Base-by-base conservation (phyloP, 2,329 filamentous ascomycete species). In the Cercospora sp. region DNA sequence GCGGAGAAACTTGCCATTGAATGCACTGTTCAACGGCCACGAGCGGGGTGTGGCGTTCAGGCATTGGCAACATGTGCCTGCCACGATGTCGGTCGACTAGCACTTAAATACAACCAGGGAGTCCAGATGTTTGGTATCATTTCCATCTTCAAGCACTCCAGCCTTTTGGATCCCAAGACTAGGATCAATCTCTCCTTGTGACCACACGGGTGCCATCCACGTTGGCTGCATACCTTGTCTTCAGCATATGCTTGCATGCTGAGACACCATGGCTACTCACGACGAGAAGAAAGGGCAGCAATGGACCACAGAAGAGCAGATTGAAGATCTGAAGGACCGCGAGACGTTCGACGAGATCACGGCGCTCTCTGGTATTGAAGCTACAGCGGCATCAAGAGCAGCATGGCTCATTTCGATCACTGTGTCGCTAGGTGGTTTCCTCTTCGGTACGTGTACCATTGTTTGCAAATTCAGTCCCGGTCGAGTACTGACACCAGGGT, bases 351-450 rank as follows among this genome's bases (percentile, higher is more conserved):
- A 74, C 23, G 64, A 70, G 36, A 67, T 74, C 53, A 71, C 71
- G 18, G 73, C 72, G 3, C 67, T 74, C n/a, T 76, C 77, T 55
- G 71, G 68, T 20, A 81, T 82, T 59, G 80, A 82, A 57, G 72
- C 78, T 13, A 79, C 80, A 1, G 75, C 79, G n/a, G 72, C 79
- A 4, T 79, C 78, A 8, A 79, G 72, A 65, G 79, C 77, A 48
- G 78, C 79, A 48, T 81, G 79, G 79, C 70, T 80, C 12, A 78
- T 80, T 13, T 75, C 79, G 13, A 51, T 78, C 18, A 80, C 79
- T 0, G 79, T 79, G 1, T 79, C 78, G 1, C 67, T 78, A 6
- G 77, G 73, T n/a, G 77, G 76, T 58, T 71, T 73, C 23, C 72
- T 79, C 2, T 76, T 77, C 58, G 76, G 62, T 68, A 57, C n/a